Evolutionary conservation across 768 basidiomycete genomes (phyloP).

Genomic region (Boletellus ananiceps): DNA sequence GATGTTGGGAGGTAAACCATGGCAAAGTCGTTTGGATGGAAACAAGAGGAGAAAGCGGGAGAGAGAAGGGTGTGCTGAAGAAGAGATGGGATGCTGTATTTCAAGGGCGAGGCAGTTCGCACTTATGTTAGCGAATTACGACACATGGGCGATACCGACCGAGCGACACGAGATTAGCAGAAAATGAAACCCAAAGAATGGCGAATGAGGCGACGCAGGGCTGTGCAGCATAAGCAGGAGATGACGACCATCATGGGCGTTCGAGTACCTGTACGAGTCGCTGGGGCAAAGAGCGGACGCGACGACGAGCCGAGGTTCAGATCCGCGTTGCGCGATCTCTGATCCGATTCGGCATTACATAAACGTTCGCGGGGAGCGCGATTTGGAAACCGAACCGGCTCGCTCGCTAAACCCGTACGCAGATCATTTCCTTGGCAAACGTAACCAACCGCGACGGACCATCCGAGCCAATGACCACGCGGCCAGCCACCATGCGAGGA

Average conservation of each 20-base stretch:
- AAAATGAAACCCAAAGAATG: background rate
- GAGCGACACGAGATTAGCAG: background rate
- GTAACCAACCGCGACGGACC: background rate
- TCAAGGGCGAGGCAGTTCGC: conserved; percentile 12
- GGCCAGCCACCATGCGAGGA: no score
- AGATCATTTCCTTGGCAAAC: background rate
- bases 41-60: background rate
- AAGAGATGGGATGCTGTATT: background rate
- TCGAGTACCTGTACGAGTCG: no score
- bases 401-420: background rate
- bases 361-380: background rate
- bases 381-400: conserved; percentile 17
- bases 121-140: background rate
- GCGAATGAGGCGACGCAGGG: no score
- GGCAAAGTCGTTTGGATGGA: background rate
- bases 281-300: background rate
- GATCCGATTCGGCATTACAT: background rate
- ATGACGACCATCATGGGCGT: no score
- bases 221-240: no score
- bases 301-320: background rate
- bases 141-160: background rate
- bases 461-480: no score
- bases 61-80: background rate
- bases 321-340: conserved; percentile 3
- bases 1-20: conserved; percentile 28